Base-by-base conservation (phyloP, 2,329 filamentous ascomycete genomes). In the Penicillium occitanis region DNA sequence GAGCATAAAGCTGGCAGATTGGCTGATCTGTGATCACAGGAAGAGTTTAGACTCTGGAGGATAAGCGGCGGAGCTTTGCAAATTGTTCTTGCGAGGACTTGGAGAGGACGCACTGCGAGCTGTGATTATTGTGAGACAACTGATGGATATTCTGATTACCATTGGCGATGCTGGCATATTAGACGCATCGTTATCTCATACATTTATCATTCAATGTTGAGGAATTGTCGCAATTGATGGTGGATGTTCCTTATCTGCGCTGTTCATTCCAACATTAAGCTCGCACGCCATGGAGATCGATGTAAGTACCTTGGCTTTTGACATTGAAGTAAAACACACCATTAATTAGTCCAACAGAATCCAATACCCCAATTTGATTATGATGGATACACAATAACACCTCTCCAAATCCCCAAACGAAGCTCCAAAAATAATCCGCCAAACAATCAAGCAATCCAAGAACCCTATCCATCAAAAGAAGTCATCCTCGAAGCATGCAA, bases 401-500 rank as follows among this genome's bases (percentile, higher is more conserved):
- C 51, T 35, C 30, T 55, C 8, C 51, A 55, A 55, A 55, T 55
- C 17, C 51, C 51, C 1, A 55, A 35, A 35, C 51, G 17, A 22
- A 33, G 11, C 30, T 10, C 7, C 4, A 19, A 28, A 3, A 13
- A 19, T 1, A 13, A 11, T 25, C 17, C 30, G 2, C n/a, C 28
- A 35, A n/a, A 19, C 3, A 35, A 19, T 3, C 28, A 55, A 8
- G 10, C 28, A 33, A 19, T 33, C 17, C 51, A 35, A 55, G 30
- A 55, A 22, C 17, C 14, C 51, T 55, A 55, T 35, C 51, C 51
- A 19, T 13, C 51, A 19, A 55, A 35, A 35, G 51, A 35, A 33
- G 10, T 13, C 28, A 55, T 55, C 17, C 17, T 55, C 51, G 17
- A 55, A 19, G 51, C 51, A 35, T 55, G 51, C 30, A 66, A 68